These are phyloP conservation scores for Aspergillus kassunensis DNA, from an alignment of 495 filamentous ascomycete genomes.

Conservation along the genomic window DNA sequence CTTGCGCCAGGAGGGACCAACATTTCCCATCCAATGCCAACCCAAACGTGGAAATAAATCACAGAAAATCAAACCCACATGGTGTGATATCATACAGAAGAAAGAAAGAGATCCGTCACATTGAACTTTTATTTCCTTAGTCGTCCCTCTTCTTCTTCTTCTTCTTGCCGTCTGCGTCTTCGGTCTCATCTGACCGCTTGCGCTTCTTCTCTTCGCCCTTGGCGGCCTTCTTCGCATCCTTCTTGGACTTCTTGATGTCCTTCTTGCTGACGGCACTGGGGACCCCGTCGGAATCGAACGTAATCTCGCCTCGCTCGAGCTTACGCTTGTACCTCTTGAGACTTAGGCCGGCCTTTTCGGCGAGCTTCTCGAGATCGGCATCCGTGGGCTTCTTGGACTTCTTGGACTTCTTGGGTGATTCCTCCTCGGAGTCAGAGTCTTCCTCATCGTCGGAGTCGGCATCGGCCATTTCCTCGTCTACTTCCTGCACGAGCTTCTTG, in stretches of 20 bases:
- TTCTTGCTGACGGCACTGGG: constrained; percentile 67
- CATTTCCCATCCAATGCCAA: constrained; percentile 43
- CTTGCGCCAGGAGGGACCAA: constrained; percentile 33
- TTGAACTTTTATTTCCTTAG: constrained; percentile 34
- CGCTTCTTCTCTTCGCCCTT: constrained; percentile 54
- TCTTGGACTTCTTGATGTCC: constrained; percentile 71
- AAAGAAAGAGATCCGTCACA: constrained; percentile 30
- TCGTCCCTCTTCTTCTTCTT: constrained; percentile 61
- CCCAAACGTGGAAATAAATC: constrained; percentile 31
- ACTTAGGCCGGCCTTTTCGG: constrained; percentile 59
- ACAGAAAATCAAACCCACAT: constrained; percentile 25
- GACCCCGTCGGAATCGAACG: constrained; percentile 53
- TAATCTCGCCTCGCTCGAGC: constrained; percentile 64
- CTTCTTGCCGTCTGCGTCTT: constrained; percentile 33
- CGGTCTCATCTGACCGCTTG: constrained; percentile 50
- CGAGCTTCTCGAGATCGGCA: constrained; percentile 52
- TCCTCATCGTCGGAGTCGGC: constrained; percentile 37
- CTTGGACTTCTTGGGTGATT: constrained; percentile 38
- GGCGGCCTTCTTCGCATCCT: constrained; percentile 54
- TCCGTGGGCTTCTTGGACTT: constrained; percentile 43
- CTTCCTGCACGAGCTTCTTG: constrained; percentile 49
- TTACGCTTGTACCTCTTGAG: constrained; percentile 70
- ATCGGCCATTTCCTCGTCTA: constrained; percentile 55
- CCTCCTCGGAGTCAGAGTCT: constrained; percentile 41
- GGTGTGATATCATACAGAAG: constrained; percentile 50